Conservation (phyloP, 768 basidiomycete species). For the Lentinula edodes region DNA sequence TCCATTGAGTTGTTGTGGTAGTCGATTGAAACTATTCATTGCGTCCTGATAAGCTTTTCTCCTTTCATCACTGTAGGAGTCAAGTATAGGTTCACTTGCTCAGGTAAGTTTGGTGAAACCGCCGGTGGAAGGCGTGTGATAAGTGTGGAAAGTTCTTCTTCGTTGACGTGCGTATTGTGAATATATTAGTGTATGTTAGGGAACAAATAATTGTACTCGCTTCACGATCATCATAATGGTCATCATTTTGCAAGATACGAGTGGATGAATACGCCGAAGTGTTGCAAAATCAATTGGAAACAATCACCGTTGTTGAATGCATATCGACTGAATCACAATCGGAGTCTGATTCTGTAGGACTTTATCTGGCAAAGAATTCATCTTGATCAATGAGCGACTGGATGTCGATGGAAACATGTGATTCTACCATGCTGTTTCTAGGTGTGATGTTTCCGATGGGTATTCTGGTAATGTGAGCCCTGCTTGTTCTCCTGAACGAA, state of each 20-base stretch:
- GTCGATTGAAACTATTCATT: slow-evolving; percentile 77
- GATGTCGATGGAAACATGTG: slow-evolving; percentile 8
- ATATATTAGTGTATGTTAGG: slow-evolving; percentile 5
- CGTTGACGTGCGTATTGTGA: slow-evolving; percentile 66
- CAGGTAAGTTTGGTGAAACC: not conserved
- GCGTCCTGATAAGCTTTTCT: slow-evolving; percentile 78
- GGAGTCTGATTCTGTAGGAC: slow-evolving; percentile 11
- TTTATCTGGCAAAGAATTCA: not conserved
- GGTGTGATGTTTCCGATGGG: not conserved
- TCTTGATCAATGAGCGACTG: slow-evolving; percentile 13
- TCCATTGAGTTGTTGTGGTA: slow-evolving; percentile 93
- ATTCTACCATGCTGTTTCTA: slow-evolving; percentile 8
- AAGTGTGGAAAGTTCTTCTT: slow-evolving; percentile 76
- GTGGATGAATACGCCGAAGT: not conserved
- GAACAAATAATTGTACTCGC: slow-evolving; percentile 27
- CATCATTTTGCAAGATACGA: slow-evolving; percentile 76
- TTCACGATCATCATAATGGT: slow-evolving; percentile 81
- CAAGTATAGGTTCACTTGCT: not conserved
- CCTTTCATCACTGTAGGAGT: slow-evolving; percentile 17
- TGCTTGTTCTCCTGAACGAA: slow-evolving; percentile 8
- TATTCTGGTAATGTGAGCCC: not conserved
- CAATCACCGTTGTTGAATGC: slow-evolving; percentile 68
- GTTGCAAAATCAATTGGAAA: not conserved
- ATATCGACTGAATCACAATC: slow-evolving; percentile 8
- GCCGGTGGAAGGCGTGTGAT: not conserved